Base-by-base conservation (phyloP, 352 stramenopile genomes). In the Globisporangium nodosum region DNA sequence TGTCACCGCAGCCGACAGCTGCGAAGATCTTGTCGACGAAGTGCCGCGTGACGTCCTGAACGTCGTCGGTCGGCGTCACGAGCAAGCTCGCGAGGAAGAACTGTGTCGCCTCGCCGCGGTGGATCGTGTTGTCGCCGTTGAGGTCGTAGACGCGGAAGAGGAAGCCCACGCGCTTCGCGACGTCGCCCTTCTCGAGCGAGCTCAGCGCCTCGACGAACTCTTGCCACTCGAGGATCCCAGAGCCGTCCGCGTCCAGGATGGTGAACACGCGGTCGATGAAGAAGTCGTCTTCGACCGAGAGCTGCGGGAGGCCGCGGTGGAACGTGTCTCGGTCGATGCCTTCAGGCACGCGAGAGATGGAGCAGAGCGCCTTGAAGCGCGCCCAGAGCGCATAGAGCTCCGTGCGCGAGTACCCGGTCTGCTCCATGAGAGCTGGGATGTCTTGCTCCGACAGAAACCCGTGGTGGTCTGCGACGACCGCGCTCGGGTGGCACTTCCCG, bases 141-240 rank as follows among this genome's bases (percentile, higher is more conserved):
- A 88, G 51, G 50, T 92, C 81, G 61, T 92, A 92, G 3, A 84
- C 78, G n/a, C 76, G 71, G 61, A 92, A 92, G 18, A 92, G 69
- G 49, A 92, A 86, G 7, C 61, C 63, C 3, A 88, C 70, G 21
- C 81, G 71, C 24, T 79, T 72, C 13, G 66, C 52, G 12, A 73
- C 48, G 43, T 79, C 78, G 16, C 79, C 79, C 33, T 88, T 87
- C 42, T 92, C 81, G 0, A 90, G 62, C 21, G 79, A 72, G 35
- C 74, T 80, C 31, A 92, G 71, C 31, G 81, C 81, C 6, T 78
- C 74, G 47, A 92, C 70, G 45, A 92, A 92, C 61, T 92, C 78
- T 0, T 75, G 61, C 81, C 81, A 92, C 39, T 92, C 78, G 20
- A 92, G 68, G 33, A 76, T 71, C 5, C 76, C 78, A 0, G 77